Percentiles rank a stretch among this genome's conserved stretches.
phyloP scores from a whole-genome alignment of 495 filamentous ascomycete genomes.

The Neurospora sp. region DNA sequence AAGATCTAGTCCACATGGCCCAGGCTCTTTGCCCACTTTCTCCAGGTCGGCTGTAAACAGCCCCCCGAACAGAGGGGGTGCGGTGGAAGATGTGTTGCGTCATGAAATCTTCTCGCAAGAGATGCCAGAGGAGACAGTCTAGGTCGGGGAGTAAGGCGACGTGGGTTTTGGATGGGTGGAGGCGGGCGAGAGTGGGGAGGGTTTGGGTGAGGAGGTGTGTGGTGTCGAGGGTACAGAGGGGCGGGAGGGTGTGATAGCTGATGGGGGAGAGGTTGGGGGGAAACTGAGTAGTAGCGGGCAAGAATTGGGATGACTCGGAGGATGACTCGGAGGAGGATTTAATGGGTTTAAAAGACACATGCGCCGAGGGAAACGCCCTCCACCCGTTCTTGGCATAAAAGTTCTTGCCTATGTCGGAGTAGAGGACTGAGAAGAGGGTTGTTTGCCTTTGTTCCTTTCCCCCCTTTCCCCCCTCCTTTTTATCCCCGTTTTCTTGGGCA shows the following conservation, averaged over 20 bases:
- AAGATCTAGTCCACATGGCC: slow-evolving; percentile 74
- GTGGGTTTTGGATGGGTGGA: slow-evolving; percentile 31
- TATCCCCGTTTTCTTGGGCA: not conserved
- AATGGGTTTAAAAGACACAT: slow-evolving; percentile 49
- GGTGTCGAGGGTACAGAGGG: slow-evolving; percentile 47
- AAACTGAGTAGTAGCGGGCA: not conserved
- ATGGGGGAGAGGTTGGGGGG: not conserved
- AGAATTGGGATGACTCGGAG: not conserved
- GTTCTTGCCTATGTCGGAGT: slow-evolving; percentile 90
- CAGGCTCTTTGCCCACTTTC: slow-evolving; percentile 37
- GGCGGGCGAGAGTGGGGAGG: slow-evolving; percentile 26
- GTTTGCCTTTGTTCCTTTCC: not conserved
- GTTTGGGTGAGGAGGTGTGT: slow-evolving; percentile 33
- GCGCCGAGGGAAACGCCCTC: slow-evolving; percentile 60
- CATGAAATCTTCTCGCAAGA: slow-evolving; percentile 79
- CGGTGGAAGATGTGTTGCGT: slow-evolving; percentile 40
- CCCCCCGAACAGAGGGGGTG: slow-evolving; percentile 56
- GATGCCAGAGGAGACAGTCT: slow-evolving; percentile 73
- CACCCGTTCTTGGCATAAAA: slow-evolving; percentile 83
- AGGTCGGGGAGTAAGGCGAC: slow-evolving; percentile 67
- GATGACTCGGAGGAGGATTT: not conserved
- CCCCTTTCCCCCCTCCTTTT: slow-evolving; percentile 13
- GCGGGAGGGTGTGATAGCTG: slow-evolving; percentile 34
- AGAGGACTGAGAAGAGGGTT: slow-evolving; percentile 61
- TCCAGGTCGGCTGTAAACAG: slow-evolving; percentile 36